Evolutionary conservation across 805 yeast genomes (phyloP), one percentile per base, ranked within the genome.

Genomic region (Pichia manshurica): DNA sequence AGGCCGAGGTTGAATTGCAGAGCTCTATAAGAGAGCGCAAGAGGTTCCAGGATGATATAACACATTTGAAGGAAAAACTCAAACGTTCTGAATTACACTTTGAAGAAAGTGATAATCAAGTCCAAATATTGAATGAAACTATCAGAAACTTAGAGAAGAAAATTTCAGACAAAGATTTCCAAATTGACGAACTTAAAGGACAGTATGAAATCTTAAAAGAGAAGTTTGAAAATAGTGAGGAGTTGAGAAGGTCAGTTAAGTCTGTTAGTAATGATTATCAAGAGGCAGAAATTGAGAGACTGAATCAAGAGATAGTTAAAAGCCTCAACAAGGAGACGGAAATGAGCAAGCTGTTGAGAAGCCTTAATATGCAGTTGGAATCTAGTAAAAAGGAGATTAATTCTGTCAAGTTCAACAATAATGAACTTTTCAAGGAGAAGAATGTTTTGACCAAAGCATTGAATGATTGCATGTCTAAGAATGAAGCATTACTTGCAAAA

Each of bases 1-100:
- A 78, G 43, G 90, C 93, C 2, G 96, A 90, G 59, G 72, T 81
- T 42, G 84, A 87, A 5, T 78, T 84, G 2, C 70, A 75, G 45
- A 74, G 79, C 39, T 79, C 87, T 8, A 72, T 77, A 54, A 69
- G 86, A 55, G 78, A 81, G 12, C 90, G 84, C 59, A 73, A 73
- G 46, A 57, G 69, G 33, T 71, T 82, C 4, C 66, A 64, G 42
- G 68, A 69, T 41, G 87, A 87, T 51, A 64, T 79, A 45, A 59
- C 64, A 17, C 86, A 83, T 55, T 64, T 77, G 32, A 67, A 74
- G 49, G 69, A 66, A 28, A 60, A 74, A 9, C 60, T 84, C 31
- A 65, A 68, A 4, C 70, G 67, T 29, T 69, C 77, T 16, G 73
- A 75, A 54, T 75, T 71, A 33, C 88, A 82, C 55, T 68, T 77